Conservation (phyloP, 495 filamentous ascomycete genomes). For the Cladorrhinum samala region DNA sequence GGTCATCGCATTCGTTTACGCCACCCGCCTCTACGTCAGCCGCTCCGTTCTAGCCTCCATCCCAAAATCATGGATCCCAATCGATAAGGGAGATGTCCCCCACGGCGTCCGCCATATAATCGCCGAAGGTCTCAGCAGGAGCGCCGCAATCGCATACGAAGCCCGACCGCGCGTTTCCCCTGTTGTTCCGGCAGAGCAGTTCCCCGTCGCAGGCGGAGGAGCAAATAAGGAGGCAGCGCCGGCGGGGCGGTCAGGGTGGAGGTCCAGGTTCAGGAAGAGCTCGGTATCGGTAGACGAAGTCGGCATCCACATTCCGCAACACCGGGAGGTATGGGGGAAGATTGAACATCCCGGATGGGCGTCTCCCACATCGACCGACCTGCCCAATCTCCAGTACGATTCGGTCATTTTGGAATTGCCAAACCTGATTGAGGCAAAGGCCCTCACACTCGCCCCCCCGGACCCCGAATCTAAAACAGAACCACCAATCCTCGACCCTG, state of each 20-base stretch:
- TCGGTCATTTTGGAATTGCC: conserved; percentile 82
- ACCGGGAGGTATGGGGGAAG: conserved; percentile 59
- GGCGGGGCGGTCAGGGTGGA: conserved; percentile 7
- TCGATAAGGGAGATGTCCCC: conserved; percentile 71
- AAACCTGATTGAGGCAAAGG: conserved; percentile 89
- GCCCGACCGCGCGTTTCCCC: conserved; percentile 57
- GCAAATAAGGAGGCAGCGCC: not conserved
- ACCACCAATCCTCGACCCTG: conserved; percentile 43
- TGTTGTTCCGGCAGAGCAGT: conserved; percentile 13
- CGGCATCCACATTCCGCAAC: conserved; percentile 20
- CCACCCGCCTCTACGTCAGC: conserved; percentile 81
- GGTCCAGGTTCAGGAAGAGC: conserved; percentile 21
- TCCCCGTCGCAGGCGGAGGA: not conserved
- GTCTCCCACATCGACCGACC: conserved; percentile 63
- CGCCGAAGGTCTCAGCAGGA: conserved; percentile 59
- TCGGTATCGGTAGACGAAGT: conserved; percentile 9
- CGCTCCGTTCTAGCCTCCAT: conserved; percentile 71
- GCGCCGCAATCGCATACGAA: conserved; percentile 75
- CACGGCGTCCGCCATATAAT: conserved; percentile 71
- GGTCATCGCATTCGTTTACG: conserved; percentile 70
- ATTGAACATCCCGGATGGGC: conserved; percentile 88
- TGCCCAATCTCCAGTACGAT: conserved; percentile 73
- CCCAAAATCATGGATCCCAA: conserved; percentile 74
- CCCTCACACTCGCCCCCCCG: conserved; percentile 69
- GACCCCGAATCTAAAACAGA: conserved; percentile 44